Evolutionary conservation across 352 stramenopile genomes (phyloP).

Genomic region (Phytophthora macrochlamydospora): DNA sequence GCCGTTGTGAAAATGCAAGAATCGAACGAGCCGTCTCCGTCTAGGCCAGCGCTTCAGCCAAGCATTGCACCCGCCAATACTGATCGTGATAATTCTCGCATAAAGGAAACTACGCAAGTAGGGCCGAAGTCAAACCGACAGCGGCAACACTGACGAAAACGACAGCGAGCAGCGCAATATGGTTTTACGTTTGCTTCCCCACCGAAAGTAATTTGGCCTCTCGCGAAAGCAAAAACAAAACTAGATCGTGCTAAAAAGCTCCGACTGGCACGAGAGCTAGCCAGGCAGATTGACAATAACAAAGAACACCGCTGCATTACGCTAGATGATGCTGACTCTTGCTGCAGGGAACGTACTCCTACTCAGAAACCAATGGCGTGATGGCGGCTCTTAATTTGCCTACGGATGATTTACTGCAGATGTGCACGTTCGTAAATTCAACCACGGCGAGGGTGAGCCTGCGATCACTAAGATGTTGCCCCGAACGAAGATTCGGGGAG

Average conservation of each 20-base stretch:
- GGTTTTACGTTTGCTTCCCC: background rate
- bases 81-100: too few species aligned
- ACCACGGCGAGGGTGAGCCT: background rate
- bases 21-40: too few species aligned
- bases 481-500: too few species aligned
- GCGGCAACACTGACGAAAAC: background rate
- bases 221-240: background rate
- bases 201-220: background rate
- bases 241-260: background rate
- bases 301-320: background rate
- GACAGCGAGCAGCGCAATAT: background rate
- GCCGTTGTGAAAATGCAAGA: too few species aligned
- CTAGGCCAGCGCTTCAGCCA: too few species aligned
- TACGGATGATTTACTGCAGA: background rate
- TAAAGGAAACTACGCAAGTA: too few species aligned
- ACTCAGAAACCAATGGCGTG: too few species aligned
- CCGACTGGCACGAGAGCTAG: background rate
- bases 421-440: background rate
- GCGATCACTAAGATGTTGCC: background rate
- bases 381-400: too few species aligned
- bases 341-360: background rate
- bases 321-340: background rate
- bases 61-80: too few species aligned
- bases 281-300: background rate
- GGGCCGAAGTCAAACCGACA: too few species aligned